Evolutionary conservation across 108 stramenopile species (phyloP), one percentile per base, ranked within the genome.

Genomic region (Asterionellopsis glacialis): DNA sequence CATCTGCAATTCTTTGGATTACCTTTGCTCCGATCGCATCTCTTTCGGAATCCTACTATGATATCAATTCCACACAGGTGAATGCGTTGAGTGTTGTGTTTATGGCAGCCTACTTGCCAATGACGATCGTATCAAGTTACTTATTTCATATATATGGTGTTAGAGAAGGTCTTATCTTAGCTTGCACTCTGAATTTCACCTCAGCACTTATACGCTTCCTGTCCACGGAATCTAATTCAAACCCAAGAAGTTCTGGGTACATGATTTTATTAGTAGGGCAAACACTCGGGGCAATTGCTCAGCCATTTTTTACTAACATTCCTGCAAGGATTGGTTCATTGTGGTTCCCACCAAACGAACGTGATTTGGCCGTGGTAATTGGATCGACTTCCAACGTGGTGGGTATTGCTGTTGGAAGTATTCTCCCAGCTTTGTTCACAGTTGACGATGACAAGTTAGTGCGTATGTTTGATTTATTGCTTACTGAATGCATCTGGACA

Each of bases 11-110:
- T 2, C 9, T 48, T 2, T 48, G 47, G 47, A 48, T 48, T 9
- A 48, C 47, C 16, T 48, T 48, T 48, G 21, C 19, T 21, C 47
- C 47, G 5, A 48, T 48, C 47, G 47, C 47, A 48, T 48, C 47
- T 16, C 47, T 19, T 21, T 16, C 21, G 16, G 47, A 48, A 48
- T 16, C 19, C 1, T 48, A 19, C 47, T 48, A 19, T 48, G 19
- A 48, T 9, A 21, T 21, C 21, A 19, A 16, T 21, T 48, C 47
- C 16, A 5, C 21, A 48, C 47, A 48, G 21, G 47, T 48, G 9
- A 48, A 48, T 48, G 21, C 21, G 4, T 48, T 48, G 47, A 19
- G 19, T 21, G 21, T 9, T 5, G 47, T 48, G 2, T 48, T 48
- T 9, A 48, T 48, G 16, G 47, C 19, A 16, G 47, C 47, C 47